Conservation (phyloP, 495 filamentous ascomycete genomes). For the Hyaloscypha variabilis region DNA sequence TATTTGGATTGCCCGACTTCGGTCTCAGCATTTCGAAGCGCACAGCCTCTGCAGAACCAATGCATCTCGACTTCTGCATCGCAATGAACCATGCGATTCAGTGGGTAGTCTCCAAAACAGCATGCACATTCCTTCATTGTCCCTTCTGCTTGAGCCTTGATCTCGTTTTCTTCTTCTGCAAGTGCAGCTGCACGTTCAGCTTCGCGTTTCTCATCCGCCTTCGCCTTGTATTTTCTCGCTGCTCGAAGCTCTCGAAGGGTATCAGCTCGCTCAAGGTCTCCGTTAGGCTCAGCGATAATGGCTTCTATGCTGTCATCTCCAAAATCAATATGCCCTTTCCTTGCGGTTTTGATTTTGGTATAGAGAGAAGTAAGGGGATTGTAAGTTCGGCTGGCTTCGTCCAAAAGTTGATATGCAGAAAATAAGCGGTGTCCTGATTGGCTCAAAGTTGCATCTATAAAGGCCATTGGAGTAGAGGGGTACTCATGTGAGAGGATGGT, state of each 20-base stretch:
- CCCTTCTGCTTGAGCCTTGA: conserved; percentile 46
- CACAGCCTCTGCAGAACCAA: conserved; percentile 73
- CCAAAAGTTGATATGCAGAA: conserved; percentile 45
- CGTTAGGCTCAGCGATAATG: background rate
- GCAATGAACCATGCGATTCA: conserved; percentile 71
- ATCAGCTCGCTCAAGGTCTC: conserved; percentile 10
- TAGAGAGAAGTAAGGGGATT: background rate
- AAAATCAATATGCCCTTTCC: conserved; percentile 27
- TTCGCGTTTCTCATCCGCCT: conserved; percentile 22
- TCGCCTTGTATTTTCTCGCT: conserved; percentile 24
- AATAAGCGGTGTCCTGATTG: conserved; percentile 43
- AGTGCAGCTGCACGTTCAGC: conserved; percentile 19
- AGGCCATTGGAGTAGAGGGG: conserved; percentile 43
- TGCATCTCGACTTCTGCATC: conserved; percentile 53
- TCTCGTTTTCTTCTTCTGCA: conserved; percentile 47
- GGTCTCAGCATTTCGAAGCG: conserved; percentile 62
- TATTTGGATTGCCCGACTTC: conserved; percentile 68
- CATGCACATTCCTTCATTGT: conserved; percentile 66
- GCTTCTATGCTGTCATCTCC: background rate
- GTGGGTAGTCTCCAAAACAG: conserved; percentile 67
- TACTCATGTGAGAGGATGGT: conserved; percentile 50
- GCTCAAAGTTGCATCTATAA: conserved; percentile 45
- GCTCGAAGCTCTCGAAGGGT: conserved; percentile 25
- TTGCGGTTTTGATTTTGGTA: conserved; percentile 24
- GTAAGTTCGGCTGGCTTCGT: conserved; percentile 40